Percentiles rank a stretch among this genome's conserved stretches.
Evolutionary conservation across 139 green algal species (phyloP).

Genomic region (Yamagishiella unicocca): DNA sequence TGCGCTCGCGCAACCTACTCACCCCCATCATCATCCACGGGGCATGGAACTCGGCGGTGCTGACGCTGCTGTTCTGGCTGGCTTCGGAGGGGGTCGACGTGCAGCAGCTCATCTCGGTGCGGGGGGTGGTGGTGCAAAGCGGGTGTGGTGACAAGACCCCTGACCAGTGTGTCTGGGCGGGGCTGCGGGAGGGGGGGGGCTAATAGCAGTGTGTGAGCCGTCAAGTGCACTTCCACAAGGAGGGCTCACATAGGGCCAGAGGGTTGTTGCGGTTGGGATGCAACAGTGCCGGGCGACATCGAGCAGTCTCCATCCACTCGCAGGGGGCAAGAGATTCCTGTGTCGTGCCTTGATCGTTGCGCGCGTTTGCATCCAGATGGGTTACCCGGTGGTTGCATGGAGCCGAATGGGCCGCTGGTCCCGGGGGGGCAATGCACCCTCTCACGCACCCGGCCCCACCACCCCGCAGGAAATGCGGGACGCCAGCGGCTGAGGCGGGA

Average conservation of each 20-base stretch:
- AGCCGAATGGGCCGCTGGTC: too few species aligned
- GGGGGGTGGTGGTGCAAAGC: not conserved
- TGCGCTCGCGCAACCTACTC: slow-evolving; percentile 85
- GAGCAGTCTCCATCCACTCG: not conserved
- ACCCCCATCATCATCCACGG: slow-evolving; percentile 94
- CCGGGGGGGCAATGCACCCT: not conserved
- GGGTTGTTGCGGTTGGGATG: not conserved
- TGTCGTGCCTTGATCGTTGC: not conserved
- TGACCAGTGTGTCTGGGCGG: too few species aligned
- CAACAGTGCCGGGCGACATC: too few species aligned
- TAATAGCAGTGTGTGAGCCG: not conserved
- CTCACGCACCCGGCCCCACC: not conserved
- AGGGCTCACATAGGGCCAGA: not conserved
- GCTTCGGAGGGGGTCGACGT: slow-evolving; percentile 75
- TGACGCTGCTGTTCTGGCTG: slow-evolving; percentile 81
- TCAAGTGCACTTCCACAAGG: not conserved
- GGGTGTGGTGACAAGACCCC: too few species aligned
- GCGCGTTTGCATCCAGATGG: not conserved
- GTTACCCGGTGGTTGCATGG: not conserved
- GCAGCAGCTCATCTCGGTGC: slow-evolving; percentile 65
- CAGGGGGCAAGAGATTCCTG: not conserved
- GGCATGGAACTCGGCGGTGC: slow-evolving; percentile 85
- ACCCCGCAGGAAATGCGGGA: slow-evolving; percentile 9
- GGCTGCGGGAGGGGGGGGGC: not conserved
- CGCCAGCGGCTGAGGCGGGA: too few species aligned